phyloP scores from a whole-genome alignment of 2,329 filamentous ascomycete species.

The Allantophomopsis cytisporea region DNA sequence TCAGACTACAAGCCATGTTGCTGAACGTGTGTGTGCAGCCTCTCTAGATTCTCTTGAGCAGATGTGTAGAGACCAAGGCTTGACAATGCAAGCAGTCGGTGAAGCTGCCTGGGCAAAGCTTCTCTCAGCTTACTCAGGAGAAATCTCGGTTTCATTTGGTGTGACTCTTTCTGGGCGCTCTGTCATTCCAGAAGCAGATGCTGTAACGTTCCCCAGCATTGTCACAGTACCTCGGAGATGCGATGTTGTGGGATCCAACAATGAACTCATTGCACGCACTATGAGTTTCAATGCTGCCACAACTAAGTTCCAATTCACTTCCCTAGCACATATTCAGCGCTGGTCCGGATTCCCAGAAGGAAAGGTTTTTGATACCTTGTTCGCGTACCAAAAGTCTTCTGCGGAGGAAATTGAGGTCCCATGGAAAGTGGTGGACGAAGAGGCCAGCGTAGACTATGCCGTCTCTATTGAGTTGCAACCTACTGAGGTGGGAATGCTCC shows the following conservation, averaged over 20 bases:
- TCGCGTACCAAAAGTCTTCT: slow-evolving; percentile 62
- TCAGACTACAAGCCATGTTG: slow-evolving; percentile 18
- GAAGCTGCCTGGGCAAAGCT: slow-evolving; percentile 70
- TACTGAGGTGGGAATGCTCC: slow-evolving; percentile 27
- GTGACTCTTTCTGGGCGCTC: slow-evolving; percentile 66
- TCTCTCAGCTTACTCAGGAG: slow-evolving; percentile 64
- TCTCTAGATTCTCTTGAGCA: slow-evolving; percentile 34
- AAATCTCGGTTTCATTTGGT: slow-evolving; percentile 63
- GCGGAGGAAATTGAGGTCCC: slow-evolving; percentile 15
- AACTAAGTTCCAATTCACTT: slow-evolving; percentile 57
- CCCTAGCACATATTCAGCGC: slow-evolving; percentile 59
- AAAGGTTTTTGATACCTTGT: slow-evolving; percentile 68
- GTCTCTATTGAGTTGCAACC: slow-evolving; percentile 72
- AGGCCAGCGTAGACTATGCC: slow-evolving; percentile 61
- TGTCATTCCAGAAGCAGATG: slow-evolving; percentile 38
- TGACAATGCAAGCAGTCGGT: slow-evolving; percentile 63
- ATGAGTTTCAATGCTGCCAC: slow-evolving; percentile 51
- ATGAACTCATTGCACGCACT: slow-evolving; percentile 43
- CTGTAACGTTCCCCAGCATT: slow-evolving; percentile 63
- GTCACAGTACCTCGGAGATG: slow-evolving; percentile 64
- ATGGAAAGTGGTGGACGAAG: slow-evolving; percentile 52
- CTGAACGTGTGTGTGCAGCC: slow-evolving; percentile 22
- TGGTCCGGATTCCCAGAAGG: slow-evolving; percentile 53
- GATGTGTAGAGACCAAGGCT: slow-evolving; percentile 39
- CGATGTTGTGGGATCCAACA: slow-evolving; percentile 37